Percentiles rank a stretch among this genome's conserved stretches.
phyloP scores from a whole-genome alignment of 2,329 filamentous ascomycete genomes.

The Sclerotinia nivalis region DNA sequence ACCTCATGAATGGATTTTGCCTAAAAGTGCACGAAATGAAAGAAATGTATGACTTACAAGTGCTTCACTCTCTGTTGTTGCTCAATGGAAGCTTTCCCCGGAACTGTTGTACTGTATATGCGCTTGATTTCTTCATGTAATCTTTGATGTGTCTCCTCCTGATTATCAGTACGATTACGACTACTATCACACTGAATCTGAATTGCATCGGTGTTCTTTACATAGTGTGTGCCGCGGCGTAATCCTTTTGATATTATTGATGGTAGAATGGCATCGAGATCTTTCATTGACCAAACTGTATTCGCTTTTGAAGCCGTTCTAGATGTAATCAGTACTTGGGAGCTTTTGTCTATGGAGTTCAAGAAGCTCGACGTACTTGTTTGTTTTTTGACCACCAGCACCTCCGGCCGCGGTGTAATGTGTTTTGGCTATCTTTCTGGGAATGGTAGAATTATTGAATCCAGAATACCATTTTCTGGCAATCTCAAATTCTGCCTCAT shows the following conservation, averaged over 20 bases:
- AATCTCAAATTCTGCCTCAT: conserved; percentile 34
- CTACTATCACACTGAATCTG: conserved; percentile 38
- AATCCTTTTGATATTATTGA: conserved; percentile 36
- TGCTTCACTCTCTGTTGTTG: conserved; percentile 54
- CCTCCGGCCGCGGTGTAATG: conserved; percentile 37
- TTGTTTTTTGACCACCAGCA: conserved; percentile 42
- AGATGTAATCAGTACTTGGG: conserved; percentile 17
- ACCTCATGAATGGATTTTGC: not conserved
- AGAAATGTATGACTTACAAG: conserved; percentile 35
- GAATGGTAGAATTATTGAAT: conserved; percentile 35
- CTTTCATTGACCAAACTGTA: conserved; percentile 37
- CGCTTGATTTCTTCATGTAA: conserved; percentile 36
- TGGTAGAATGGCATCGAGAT: conserved; percentile 34
- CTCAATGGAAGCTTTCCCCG: conserved; percentile 47
- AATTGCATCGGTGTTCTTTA: conserved; percentile 36
- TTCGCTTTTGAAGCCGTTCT: conserved; percentile 42
- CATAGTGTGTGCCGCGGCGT: conserved; percentile 36
- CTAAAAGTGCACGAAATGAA: not conserved
- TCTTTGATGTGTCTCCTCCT: conserved; percentile 35
- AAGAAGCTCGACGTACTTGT: conserved; percentile 36
- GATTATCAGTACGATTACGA: conserved; percentile 37
- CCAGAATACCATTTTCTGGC: conserved; percentile 38
- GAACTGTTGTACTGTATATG: conserved; percentile 37
- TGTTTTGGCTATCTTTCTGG: conserved; percentile 35
- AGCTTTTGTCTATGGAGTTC: not conserved